Evolutionary conservation across 495 filamentous ascomycete genomes (phyloP), one percentile per base, ranked within the genome.

Genomic region (Penicillium verhagenii): DNA sequence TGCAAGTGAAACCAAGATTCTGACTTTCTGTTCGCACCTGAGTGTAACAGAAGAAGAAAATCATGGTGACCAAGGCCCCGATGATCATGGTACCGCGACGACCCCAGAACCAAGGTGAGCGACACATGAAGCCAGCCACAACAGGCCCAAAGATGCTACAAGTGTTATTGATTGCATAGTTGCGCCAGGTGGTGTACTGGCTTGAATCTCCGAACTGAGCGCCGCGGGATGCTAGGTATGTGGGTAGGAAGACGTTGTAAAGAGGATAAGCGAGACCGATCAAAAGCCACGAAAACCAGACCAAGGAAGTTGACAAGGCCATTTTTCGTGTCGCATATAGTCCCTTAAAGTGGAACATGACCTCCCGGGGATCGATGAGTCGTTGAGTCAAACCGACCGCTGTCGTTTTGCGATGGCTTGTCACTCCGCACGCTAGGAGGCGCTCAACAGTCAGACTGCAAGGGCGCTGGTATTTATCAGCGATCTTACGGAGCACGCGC

Each of bases 11-110:
- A 0, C 76, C 86, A 1, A 87, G 60, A 43, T 89, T 82, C 64
- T 88, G 74, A n/a, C 70, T 65, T 2, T 76, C 68, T 8, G 74
- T 86, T 20, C 78, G 73, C 19, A 89, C 82, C 50, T 80, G 69
- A 0, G 86, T 87, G 60, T 89, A 91, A 8, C 78, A 82, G 57
- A 90, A 88, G 69, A 88, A 87, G 67, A 90, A 88, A 20, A 74
- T 73, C 75, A 84, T 78, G 5, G 83, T 86, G 42, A 86, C 49
- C 2, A 86, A 47, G 0, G 82, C 81, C 6, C 83, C 84, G 43
- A 86, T 77, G 13, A 79, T 78, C 86, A 89, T 89, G 11, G 86
- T 89, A 43, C 83, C 83, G 40, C 74, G 77, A 46, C 84, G 78
- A 18, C 82, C 87, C 68, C 67, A 71, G 57, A 86, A 79, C 50